Evolutionary conservation across 2,329 filamentous ascomycete genomes (phyloP).

Genomic region (Colletotrichum sp.): DNA sequence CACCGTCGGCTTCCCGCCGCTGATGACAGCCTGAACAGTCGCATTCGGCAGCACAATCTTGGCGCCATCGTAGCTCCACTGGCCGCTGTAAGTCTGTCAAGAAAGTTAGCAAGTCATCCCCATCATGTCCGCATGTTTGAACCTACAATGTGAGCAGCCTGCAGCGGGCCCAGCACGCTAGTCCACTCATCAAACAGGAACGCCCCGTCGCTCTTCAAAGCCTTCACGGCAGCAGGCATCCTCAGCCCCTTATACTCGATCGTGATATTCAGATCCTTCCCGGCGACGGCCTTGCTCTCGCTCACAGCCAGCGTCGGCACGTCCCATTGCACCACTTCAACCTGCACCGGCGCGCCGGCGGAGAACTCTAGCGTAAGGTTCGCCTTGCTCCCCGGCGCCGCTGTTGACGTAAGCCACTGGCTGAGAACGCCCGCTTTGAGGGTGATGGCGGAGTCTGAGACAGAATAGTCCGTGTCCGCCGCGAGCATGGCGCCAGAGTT

Average conservation of each 20-base stretch:
- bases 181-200: conserved; percentile 64
- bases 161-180: conserved; percentile 53
- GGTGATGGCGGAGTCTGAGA: conserved; percentile 48
- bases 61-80: conserved; percentile 55
- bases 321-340: conserved; percentile 60
- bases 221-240: conserved; percentile 56
- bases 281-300: conserved; percentile 21
- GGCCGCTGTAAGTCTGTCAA: conserved; percentile 48
- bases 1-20: conserved; percentile 44
- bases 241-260: conserved; percentile 56
- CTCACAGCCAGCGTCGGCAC: conserved; percentile 40
- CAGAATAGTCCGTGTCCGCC: conserved; percentile 49
- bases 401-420: conserved; percentile 43
- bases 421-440: conserved; percentile 52
- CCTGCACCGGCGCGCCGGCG: conserved; percentile 47
- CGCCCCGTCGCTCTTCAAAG: conserved; percentile 49
- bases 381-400: conserved; percentile 48
- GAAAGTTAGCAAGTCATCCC: background rate
- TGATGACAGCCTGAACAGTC: conserved; percentile 50
- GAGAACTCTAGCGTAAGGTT: conserved; percentile 60
- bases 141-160: conserved; percentile 48
- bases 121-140: background rate
- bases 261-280: conserved; percentile 50
- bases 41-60: conserved; percentile 50
- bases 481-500: conserved; percentile 31